These are phyloP conservation scores for Teunomyces gatunensis DNA, from an alignment of 805 yeast genomes.

Conservation along the genomic window DNA sequence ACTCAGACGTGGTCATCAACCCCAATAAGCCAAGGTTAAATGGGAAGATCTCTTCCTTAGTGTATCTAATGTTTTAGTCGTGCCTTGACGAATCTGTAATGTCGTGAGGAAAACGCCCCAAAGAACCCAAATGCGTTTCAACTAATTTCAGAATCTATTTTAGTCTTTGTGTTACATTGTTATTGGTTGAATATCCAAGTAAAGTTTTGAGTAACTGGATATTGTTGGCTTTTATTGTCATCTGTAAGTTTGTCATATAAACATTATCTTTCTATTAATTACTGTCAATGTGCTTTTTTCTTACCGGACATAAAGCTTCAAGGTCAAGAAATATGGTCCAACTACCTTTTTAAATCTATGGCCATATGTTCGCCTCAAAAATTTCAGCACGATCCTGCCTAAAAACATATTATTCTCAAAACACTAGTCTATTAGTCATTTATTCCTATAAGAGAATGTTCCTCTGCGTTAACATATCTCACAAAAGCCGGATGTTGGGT, in stretches of 20 bases:
- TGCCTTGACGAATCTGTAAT: neutral
- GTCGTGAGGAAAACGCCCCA: neutral
- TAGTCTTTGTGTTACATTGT: neutral
- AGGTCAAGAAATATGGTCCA: neutral
- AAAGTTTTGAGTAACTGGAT: neutral
- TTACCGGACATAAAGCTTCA: neutral
- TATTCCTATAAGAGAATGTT: slow-evolving; percentile 10
- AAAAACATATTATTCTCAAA: neutral
- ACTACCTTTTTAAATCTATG: neutral
- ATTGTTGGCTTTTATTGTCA: neutral
- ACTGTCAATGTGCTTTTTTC: too few relatives aligned
- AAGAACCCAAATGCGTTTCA: neutral
- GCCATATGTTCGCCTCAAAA: neutral
- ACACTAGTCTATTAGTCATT: neutral
- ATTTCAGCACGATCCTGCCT: neutral
- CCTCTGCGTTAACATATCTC: slow-evolving; percentile 35
- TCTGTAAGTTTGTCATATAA: neutral
- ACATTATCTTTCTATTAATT: too few relatives aligned
- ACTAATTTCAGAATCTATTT: neutral
- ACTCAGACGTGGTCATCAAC: neutral
- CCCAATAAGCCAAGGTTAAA: neutral
- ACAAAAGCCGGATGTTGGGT: slow-evolving; percentile 44
- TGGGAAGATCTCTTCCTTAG: neutral
- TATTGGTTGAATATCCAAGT: neutral
- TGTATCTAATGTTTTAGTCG: neutral